Conservation (phyloP, 164 flowering plant species). For the Liriodendron chinense region DNA sequence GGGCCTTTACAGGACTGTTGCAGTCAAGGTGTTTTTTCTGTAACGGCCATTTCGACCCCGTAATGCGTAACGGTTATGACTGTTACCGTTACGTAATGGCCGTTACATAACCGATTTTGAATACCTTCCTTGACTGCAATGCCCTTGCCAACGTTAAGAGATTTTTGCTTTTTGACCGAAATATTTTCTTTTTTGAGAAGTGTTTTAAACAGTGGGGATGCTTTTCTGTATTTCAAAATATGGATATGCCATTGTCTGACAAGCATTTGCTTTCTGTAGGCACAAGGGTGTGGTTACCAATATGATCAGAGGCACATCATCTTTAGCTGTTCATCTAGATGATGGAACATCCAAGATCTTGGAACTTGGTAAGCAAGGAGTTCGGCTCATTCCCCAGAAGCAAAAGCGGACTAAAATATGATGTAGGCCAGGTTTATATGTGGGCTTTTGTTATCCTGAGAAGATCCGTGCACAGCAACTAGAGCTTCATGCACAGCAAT, state of each 20-base stretch:
- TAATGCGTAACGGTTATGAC: too few species aligned
- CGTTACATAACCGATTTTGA: too few species aligned
- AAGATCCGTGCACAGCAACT: background rate
- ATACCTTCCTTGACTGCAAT: too few species aligned
- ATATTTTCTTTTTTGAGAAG: too few species aligned
- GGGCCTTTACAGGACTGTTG: too few species aligned
- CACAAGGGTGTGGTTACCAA: constrained; percentile 72
- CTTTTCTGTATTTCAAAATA: background rate
- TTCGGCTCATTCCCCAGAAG: constrained; percentile 83
- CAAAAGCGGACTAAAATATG: constrained; percentile 51
- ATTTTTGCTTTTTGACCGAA: too few species aligned
- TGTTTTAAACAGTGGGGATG: too few species aligned
- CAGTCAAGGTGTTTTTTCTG: too few species aligned
- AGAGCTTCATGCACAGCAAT: background rate
- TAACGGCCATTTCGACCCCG: too few species aligned
- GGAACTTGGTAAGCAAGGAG: constrained; percentile 80
- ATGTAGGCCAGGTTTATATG: constrained; percentile 1
- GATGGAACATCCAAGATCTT: constrained; percentile 64
- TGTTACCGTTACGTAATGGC: too few species aligned
- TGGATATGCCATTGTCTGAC: background rate
- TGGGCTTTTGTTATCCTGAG: background rate
- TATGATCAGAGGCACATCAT: constrained; percentile 53
- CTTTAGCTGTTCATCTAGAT: constrained; percentile 61
- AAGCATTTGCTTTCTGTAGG: constrained; percentile 36
- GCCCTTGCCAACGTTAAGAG: too few species aligned